Evolutionary conservation across 2,329 filamentous ascomycete genomes (phyloP).

Genomic region (Trichophyton benhamiae): DNA sequence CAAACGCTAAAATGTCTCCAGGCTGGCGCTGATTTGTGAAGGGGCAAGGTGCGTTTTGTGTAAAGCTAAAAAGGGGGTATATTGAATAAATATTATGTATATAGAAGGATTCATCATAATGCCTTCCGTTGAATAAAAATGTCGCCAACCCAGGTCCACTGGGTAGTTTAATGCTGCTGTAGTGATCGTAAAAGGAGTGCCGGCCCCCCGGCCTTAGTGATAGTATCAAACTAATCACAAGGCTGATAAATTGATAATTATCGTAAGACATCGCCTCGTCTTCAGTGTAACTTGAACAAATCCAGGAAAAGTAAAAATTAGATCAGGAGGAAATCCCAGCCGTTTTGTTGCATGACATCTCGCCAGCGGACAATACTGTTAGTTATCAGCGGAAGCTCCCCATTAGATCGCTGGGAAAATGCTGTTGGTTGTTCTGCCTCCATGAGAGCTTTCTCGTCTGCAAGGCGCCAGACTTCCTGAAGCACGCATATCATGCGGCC

Average conservation of each 20-base stretch:
- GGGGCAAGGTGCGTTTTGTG: neutral
- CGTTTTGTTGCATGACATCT: slow-evolving; percentile 79
- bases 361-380: slow-evolving; percentile 61
- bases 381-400: neutral
- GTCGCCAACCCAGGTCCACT: neutral
- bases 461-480: slow-evolving; percentile 65
- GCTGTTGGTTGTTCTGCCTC: slow-evolving; percentile 4
- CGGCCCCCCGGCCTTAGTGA: neutral
- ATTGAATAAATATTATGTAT: slow-evolving; percentile 5
- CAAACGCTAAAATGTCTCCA: neutral
- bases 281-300: neutral
- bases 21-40: neutral
- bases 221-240: neutral
- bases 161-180: neutral
- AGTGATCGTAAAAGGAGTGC: slow-evolving; percentile 1
- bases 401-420: neutral
- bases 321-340: slow-evolving; percentile 84
- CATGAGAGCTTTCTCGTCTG: slow-evolving; percentile 43
- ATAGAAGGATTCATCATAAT: slow-evolving; percentile 3
- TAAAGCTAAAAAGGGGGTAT: slow-evolving; percentile 1
- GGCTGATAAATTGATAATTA: slow-evolving; percentile 3
- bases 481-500: slow-evolving; percentile 69
- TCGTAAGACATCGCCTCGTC: neutral
- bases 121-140: neutral
- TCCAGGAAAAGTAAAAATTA: slow-evolving; percentile 29